phyloP scores from a whole-genome alignment of 176 grass and related monocot genomes.

The Ensete ventricosum region DNA sequence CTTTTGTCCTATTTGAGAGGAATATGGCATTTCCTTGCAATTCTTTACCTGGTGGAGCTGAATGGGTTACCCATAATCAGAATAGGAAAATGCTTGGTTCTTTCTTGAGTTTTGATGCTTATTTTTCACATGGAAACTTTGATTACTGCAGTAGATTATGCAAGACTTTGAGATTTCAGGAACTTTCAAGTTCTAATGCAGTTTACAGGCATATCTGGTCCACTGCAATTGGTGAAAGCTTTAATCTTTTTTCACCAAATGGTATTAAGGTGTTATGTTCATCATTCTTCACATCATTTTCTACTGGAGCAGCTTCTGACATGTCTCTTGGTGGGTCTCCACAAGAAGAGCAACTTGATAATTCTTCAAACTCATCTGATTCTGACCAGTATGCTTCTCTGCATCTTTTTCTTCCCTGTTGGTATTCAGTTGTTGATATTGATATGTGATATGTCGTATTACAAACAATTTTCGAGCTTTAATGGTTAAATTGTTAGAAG shows the following conservation, averaged over 20 bases:
- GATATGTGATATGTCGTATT: not conserved
- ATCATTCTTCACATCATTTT: conserved; percentile 40
- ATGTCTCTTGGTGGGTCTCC: conserved; percentile 50
- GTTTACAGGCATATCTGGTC: conserved; percentile 41
- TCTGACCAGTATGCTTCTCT: conserved; percentile 48
- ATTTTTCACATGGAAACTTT: conserved; percentile 24
- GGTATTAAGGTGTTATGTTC: conserved; percentile 33
- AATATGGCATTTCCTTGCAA: not conserved
- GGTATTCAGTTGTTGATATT: not conserved
- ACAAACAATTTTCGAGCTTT: not conserved
- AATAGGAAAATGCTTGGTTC: not conserved
- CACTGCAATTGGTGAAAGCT: conserved; percentile 14
- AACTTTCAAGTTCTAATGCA: conserved; percentile 30
- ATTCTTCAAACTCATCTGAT: conserved; percentile 38
- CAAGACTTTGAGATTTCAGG: conserved; percentile 33
- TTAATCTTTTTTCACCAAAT: conserved; percentile 34
- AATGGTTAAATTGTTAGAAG: not conserved
- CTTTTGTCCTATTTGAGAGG: not conserved
- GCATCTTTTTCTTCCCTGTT: conserved; percentile 8
- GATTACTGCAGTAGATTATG: conserved; percentile 44
- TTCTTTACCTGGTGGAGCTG: not conserved
- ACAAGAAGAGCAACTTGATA: conserved; percentile 45
- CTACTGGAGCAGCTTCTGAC: conserved; percentile 51
- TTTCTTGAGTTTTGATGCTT: not conserved
- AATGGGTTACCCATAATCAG: not conserved